phyloP scores from a whole-genome alignment of 495 filamentous ascomycete species.

The Xylaria nigripes region DNA sequence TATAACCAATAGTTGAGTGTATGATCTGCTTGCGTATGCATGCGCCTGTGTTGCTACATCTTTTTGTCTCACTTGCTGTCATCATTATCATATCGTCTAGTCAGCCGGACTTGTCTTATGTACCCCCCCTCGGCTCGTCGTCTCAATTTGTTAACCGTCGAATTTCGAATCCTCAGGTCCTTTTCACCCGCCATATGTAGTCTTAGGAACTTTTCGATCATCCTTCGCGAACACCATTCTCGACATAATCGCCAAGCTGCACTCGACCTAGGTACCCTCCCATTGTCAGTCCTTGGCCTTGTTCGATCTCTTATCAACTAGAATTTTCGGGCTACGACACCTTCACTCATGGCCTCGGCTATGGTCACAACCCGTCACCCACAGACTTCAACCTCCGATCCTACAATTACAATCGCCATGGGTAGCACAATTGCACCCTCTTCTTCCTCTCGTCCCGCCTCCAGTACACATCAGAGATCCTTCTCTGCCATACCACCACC shows the following conservation, averaged over 20 bases:
- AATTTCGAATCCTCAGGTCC: background rate
- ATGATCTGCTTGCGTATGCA: background rate
- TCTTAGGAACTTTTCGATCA: background rate
- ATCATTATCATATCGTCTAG: background rate
- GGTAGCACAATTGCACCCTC: background rate
- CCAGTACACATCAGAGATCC: conserved; percentile 12
- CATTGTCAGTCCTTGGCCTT: background rate
- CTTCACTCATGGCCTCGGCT: conserved; percentile 34
- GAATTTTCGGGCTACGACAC: background rate
- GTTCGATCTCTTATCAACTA: background rate
- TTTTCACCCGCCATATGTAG: background rate
- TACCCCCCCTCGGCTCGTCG: background rate
- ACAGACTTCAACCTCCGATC: conserved; percentile 2
- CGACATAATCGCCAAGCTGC: background rate
- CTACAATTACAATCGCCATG: background rate
- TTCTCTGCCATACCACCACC: conserved; percentile 10
- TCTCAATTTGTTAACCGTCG: background rate
- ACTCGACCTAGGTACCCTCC: background rate
- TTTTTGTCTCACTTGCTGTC: conserved; percentile 1
- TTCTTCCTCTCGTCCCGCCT: background rate
- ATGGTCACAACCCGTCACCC: conserved; percentile 20
- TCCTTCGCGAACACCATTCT: background rate
- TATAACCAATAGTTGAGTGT: background rate
- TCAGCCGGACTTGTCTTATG: background rate
- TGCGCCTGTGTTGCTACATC: background rate